These are phyloP conservation scores for Apiotrichum porosum DNA, from an alignment of 1,284 basidiomycete species.

Conservation along the genomic window DNA sequence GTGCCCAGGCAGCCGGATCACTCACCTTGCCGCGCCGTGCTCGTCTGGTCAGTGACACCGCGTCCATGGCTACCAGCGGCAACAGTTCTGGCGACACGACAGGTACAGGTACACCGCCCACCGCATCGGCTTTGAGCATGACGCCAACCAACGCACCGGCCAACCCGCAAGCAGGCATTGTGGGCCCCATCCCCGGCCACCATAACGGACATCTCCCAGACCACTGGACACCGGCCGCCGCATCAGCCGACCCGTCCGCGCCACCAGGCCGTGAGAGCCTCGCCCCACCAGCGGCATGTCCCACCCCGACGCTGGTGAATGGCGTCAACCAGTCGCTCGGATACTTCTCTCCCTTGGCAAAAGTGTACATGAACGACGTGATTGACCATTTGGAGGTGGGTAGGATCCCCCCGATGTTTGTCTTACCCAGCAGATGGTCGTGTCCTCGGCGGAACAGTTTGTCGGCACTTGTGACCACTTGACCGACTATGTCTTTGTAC, in stretches of 20 bases:
- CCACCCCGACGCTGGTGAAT: not conserved
- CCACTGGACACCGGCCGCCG: not conserved
- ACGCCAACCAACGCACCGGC: too few species aligned
- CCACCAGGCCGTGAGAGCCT: not conserved
- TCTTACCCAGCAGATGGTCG: slow-evolving; percentile 26
- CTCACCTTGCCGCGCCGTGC: slow-evolving; percentile 3
- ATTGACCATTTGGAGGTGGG: slow-evolving; percentile 46
- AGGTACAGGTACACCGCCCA: not conserved
- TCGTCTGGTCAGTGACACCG: not conserved
- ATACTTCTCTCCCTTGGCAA: slow-evolving; percentile 39
- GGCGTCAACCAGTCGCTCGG: too few species aligned
- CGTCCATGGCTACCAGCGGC: not conserved
- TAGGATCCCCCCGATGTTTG: not conserved
- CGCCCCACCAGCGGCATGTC: not conserved
- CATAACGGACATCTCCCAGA: not conserved
- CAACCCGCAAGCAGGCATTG: too few species aligned
- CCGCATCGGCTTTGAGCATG: not conserved
- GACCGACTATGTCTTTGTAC: slow-evolving; percentile 47
- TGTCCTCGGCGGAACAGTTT: slow-evolving; percentile 44
- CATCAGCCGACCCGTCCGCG: too few species aligned
- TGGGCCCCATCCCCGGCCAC: too few species aligned
- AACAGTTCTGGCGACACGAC: not conserved
- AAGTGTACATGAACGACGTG: slow-evolving; percentile 45
- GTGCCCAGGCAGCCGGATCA: slow-evolving; percentile 32
- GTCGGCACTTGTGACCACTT: slow-evolving; percentile 46